Percentiles rank a stretch among this genome's conserved stretches.
Conservation (phyloP, 352 stramenopile species). For the Globisporangium lucens region DNA sequence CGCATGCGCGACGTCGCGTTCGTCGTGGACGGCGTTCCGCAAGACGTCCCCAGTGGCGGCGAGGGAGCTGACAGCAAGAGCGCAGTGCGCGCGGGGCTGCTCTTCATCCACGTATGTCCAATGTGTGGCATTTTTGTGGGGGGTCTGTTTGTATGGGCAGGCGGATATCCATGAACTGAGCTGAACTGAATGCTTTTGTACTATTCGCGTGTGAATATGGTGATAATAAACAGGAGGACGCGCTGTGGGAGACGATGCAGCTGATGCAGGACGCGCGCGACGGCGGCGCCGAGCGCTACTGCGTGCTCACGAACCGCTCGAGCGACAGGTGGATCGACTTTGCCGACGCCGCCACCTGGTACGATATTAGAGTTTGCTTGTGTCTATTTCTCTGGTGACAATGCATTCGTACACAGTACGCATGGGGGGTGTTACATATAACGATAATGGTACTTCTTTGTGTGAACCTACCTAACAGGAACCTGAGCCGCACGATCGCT, state of each 20-base stretch:
- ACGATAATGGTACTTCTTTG: no score
- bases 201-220: neutral
- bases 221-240: conserved; percentile 31
- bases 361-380: conserved; percentile 1
- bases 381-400: no score
- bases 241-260: conserved; percentile 55
- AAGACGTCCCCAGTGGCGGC: neutral
- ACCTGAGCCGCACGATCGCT: conserved; percentile 38
- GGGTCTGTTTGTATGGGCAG: neutral
- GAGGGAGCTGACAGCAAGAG: neutral
- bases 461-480: conserved; percentile 18
- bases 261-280: conserved; percentile 35
- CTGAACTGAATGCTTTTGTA: neutral
- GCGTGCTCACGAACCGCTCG: conserved; percentile 43
- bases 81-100: conserved; percentile 33
- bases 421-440: no score
- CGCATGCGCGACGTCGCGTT: conserved; percentile 54
- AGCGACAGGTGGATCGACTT: conserved; percentile 65
- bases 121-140: no score
- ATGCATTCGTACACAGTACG: no score
- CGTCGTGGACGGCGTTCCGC: neutral
- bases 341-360: conserved; percentile 46
- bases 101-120: conserved; percentile 64
- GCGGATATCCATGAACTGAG: neutral
- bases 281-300: conserved; percentile 25